These are phyloP conservation scores for Nematodospora valgi DNA, from an alignment of 805 yeast species.

Conservation along the genomic window DNA sequence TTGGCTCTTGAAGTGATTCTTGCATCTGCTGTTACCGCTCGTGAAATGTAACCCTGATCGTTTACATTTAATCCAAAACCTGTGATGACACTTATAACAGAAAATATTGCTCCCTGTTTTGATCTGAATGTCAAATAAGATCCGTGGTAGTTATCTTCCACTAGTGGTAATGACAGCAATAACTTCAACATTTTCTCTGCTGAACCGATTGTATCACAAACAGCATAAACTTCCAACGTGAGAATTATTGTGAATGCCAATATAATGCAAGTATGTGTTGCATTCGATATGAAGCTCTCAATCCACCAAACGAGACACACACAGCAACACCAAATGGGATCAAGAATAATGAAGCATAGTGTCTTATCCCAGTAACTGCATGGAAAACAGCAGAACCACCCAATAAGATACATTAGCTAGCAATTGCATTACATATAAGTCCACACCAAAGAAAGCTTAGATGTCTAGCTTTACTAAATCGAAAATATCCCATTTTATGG, in stretches of 20 bases:
- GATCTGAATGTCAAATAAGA: conserved; percentile 17
- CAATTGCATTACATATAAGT: conserved; percentile 19
- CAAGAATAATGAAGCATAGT: conserved; percentile 26
- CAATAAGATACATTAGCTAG: conserved; percentile 18
- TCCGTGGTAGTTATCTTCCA: conserved; percentile 15
- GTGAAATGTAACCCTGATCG: conserved; percentile 24
- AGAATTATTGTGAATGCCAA: conserved; percentile 18
- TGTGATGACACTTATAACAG: conserved; percentile 18
- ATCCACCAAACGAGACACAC: conserved; percentile 23
- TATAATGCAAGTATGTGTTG: conserved; percentile 22
- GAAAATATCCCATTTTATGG: conserved; percentile 22
- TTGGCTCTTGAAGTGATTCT: conserved; percentile 19
- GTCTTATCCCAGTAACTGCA: conserved; percentile 70
- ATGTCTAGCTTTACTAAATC: conserved; percentile 28
- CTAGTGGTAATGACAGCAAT: conserved; percentile 14
- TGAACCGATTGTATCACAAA: conserved; percentile 19
- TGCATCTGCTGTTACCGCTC: conserved; percentile 24
- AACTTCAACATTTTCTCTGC: conserved; percentile 23
- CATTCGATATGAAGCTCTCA: conserved; percentile 25
- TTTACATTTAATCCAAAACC: conserved; percentile 20
- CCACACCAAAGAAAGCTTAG: conserved; percentile 22
- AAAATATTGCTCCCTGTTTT: conserved; percentile 18
- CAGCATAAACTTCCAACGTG: conserved; percentile 17
- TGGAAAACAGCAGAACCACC: conserved; percentile 72
- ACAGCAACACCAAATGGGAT: conserved; percentile 23